Base-by-base conservation (phyloP, 495 filamentous ascomycete species). In the Aspergillus mulundensis region DNA sequence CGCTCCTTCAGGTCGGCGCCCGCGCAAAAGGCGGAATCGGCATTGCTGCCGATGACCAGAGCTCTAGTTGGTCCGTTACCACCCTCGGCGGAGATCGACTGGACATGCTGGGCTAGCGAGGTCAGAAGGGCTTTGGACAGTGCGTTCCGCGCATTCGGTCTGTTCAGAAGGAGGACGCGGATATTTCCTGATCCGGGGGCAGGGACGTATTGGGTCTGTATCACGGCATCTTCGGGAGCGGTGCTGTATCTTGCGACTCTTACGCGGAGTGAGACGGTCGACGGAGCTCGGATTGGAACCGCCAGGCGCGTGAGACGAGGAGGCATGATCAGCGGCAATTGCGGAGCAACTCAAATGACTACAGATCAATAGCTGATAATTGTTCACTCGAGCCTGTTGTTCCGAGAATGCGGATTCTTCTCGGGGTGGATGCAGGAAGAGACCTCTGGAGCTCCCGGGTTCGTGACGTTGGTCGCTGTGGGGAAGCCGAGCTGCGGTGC, bases 1-100 rank as follows among this genome's bases (percentile, higher is more conserved):
- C 93, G 78, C 76, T 97, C 94, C 66, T 96, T 97, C 54, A 98
- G 69, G 61, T 98, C 93, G 1, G 94, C 94, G 28, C 94, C 94
- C 0, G 95, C 91, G 72, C 93, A 97, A 72, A 98, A 98, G 50
- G 83, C 84, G 2, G 80, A 75, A 40, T 96, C 90, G 16, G 87
- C 76, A 7, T 87, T 88, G 59, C 86, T 91, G 12, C 86, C 86
- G 2, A 97, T 56, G 18, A 97, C 82, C 61, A 98, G 62, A 0
- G 86, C 90, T 41, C 94, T 73, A 8, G 91, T 96, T 0, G 77
- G 69, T 10, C 82, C 80, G 7, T 72, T 73, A 38, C 83, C 83
- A 42, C 82, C 84, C 64, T 95, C 89, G 3, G 77, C 70, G 47
- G 85, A 78, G 24, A 97, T 80, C 32, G 79, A 77, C 49, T 83